Base-by-base conservation (phyloP, 306 rosid genomes). In the Datisca glomerata region DNA sequence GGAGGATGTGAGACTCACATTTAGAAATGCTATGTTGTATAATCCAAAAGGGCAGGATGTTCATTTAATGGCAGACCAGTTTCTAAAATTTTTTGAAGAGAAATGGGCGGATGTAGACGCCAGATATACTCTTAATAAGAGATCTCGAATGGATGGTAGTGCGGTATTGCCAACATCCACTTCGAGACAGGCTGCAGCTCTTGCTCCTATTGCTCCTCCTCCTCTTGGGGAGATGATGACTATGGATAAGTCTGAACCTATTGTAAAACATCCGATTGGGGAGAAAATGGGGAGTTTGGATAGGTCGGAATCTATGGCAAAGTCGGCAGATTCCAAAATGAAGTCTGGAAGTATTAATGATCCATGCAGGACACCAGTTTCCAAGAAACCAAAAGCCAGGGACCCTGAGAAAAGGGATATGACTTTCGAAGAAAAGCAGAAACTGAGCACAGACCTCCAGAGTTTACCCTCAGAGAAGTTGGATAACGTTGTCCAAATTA, bases 11-110 rank as follows among this genome's bases (percentile, higher is more conserved):
- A 80, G 86, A 77, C 97, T 83, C 49, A 76, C 94, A 10, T 80
- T 87, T 45, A 33, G n/a, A 21, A 87, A 87, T 66, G 97, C 97
- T 23, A 83, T 87, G 83, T 52, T 70, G 39, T 87, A 83, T 70
- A 87, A 87, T 55, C 93, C 94, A 0, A 55, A 75, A 45, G 97
- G 81, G 6, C 94, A 87, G 52, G 97, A 87, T 49, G 97, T 70
- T 60, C 83, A 87, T 66, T 1, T 73, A 36, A 87, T 87, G 94
- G 94, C 94, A 0, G 93, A 73, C 65, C 73, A 74, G 55, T 64
- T 87, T 38, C 68, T 67, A 46, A 80, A 72, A 74, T 42, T 68
- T 33, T 89, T 89, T 46, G 93, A 89, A 57, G 86, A 74, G 16
- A 69, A 72, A 45, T 89, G 97, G 97, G 51, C 53, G 43, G 57